Percentiles rank a stretch among this genome's conserved stretches.
These are phyloP conservation scores for Ceratobasidium sp. DNA, from an alignment of 1,284 basidiomycete genomes.

Conservation along the genomic window DNA sequence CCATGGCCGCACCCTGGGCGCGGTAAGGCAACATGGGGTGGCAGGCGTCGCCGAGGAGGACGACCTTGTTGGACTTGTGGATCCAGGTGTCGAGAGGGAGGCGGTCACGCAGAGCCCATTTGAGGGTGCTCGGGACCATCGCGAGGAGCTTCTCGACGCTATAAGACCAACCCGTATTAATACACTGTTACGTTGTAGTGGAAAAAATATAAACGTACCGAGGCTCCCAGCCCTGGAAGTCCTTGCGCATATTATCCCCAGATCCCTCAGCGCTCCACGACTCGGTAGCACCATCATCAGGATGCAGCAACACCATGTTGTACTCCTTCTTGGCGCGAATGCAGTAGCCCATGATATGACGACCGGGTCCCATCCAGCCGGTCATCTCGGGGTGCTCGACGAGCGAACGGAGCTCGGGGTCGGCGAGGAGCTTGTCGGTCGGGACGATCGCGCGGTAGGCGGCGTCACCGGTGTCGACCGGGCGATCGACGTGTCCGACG, in stretches of 20 bases:
- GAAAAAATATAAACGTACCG: slow-evolving; percentile 53
- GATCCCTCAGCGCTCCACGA: slow-evolving; percentile 63
- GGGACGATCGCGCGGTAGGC: slow-evolving; percentile 65
- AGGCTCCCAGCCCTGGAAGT: slow-evolving; percentile 66
- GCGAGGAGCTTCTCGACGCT: slow-evolving; percentile 65
- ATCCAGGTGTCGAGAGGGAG: slow-evolving; percentile 61
- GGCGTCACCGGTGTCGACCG: slow-evolving; percentile 68
- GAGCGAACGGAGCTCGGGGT: slow-evolving; percentile 67
- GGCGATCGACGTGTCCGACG: slow-evolving; percentile 59
- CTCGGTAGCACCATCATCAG: slow-evolving; percentile 61
- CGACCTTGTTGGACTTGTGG: slow-evolving; percentile 63
- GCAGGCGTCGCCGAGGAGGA: slow-evolving; percentile 67
- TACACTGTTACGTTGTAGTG: neutral
- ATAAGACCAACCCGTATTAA: neutral
- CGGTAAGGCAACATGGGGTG: slow-evolving; percentile 79
- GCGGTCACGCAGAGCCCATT: slow-evolving; percentile 60
- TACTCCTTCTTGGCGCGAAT: slow-evolving; percentile 63
- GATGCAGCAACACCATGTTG: slow-evolving; percentile 67
- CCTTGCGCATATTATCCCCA: slow-evolving; percentile 64
- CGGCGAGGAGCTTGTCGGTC: slow-evolving; percentile 62
- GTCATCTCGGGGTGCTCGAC: slow-evolving; percentile 62
- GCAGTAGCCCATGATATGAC: slow-evolving; percentile 64
- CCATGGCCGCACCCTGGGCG: slow-evolving; percentile 78
- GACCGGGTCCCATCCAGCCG: slow-evolving; percentile 65
- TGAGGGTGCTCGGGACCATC: slow-evolving; percentile 61